These are phyloP conservation scores for Exophiala xenobiotica DNA, from an alignment of 2,329 filamentous ascomycete species.

Conservation along the genomic window DNA sequence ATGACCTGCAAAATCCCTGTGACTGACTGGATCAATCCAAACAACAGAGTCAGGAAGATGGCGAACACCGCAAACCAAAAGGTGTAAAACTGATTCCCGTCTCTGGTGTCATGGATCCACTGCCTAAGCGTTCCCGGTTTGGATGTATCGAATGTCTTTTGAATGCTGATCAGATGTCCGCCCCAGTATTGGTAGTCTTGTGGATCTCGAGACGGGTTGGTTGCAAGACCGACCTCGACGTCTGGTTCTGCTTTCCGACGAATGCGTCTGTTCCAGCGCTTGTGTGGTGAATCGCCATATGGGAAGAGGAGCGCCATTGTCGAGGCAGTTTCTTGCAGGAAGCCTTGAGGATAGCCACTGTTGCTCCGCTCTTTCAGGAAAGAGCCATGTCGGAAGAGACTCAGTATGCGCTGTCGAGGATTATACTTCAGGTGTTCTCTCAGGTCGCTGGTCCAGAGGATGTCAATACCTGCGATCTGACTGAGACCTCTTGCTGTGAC, in stretches of 20 bases:
- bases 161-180: neutral
- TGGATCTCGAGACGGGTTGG: neutral
- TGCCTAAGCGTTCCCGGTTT: neutral
- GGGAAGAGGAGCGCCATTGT: constrained; percentile 3
- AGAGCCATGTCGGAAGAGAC: constrained; percentile 2
- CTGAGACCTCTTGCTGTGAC: neutral
- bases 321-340: neutral
- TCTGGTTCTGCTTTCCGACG: neutral
- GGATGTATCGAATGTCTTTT: neutral
- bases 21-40: constrained; percentile 5
- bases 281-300: neutral
- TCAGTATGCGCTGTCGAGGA: neutral
- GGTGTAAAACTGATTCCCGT: neutral
- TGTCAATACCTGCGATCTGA: neutral
- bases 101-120: constrained; percentile 2
- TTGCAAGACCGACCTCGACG: neutral
- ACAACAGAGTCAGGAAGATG: neutral
- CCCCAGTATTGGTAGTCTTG: neutral
- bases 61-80: constrained; percentile 6
- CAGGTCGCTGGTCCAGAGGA: constrained; percentile 4
- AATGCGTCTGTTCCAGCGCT: neutral
- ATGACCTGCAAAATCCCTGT: neutral
- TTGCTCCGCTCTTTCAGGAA: neutral
- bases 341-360: neutral
- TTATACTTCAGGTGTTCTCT: neutral